Conservation (phyloP, 2,329 filamentous ascomycete species). For the Cryphonectria carpinicola region DNA sequence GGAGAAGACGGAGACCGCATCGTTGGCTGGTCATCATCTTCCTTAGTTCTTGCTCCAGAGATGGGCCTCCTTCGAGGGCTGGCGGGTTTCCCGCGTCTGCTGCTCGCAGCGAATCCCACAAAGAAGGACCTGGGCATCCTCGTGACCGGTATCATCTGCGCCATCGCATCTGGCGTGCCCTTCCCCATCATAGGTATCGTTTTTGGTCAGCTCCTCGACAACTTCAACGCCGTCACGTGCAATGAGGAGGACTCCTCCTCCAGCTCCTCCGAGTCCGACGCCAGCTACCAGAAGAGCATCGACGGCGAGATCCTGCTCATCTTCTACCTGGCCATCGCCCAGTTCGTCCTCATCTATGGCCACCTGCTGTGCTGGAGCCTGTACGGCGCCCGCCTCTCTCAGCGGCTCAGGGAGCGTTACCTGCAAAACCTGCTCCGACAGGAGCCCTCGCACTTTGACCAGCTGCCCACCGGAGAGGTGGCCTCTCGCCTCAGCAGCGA, state of each 20-base stretch:
- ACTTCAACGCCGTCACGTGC: slow-evolving; percentile 54
- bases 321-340: slow-evolving; percentile 67
- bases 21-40: neutral
- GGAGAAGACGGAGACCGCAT: neutral
- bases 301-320: slow-evolving; percentile 45
- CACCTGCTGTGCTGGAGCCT: slow-evolving; percentile 68
- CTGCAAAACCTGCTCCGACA: slow-evolving; percentile 63
- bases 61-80: slow-evolving; percentile 31
- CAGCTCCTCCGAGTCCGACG: slow-evolving; percentile 16
- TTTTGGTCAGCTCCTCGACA: slow-evolving; percentile 58
- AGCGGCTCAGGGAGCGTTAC: slow-evolving; percentile 65
- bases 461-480: slow-evolving; percentile 65
- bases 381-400: slow-evolving; percentile 65
- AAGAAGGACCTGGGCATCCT: slow-evolving; percentile 30
- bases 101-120: slow-evolving; percentile 30
- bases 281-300: slow-evolving; percentile 31
- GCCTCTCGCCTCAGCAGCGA: slow-evolving; percentile 68
- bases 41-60: neutral
- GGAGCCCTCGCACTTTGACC: slow-evolving; percentile 67
- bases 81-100: slow-evolving; percentile 31
- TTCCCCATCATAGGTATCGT: slow-evolving; percentile 60
- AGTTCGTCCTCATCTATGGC: slow-evolving; percentile 66
- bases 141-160: slow-evolving; percentile 27
- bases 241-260: slow-evolving; percentile 29
- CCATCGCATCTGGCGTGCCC: slow-evolving; percentile 52